Base-by-base conservation (phyloP, 768 basidiomycete species). In the Paxillus involutus region DNA sequence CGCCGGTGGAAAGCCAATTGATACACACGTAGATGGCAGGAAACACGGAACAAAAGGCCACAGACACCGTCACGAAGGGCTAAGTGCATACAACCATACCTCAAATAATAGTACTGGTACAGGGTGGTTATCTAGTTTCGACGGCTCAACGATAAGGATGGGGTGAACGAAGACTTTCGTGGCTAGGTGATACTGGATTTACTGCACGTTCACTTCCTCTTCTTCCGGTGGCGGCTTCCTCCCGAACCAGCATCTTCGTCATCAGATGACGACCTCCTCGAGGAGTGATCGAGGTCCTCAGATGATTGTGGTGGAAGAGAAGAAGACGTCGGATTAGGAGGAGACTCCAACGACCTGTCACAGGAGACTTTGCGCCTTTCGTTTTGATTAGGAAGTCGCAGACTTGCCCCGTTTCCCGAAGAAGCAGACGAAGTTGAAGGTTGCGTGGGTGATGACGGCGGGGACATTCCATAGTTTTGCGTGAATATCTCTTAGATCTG, bases 401-500 rank as follows among this genome's bases (percentile, higher is more conserved):
- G 24, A 10, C 24, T 39, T 24, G 49, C 53, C 3, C 13, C 43
- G 1, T n/a, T 5, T 7, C 21, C 24, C 1, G 24, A 40, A 30
- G 49, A 35, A 6, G 6, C 24, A 8, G 3, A 29, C 0, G 17
- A 1, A 3, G 21, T 42, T 9, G 48, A 3, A 2, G 6, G 16
- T 5, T 35, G 17, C n/a, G n/a, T n/a, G n/a, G n/a, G n/a, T n/a
- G n/a, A n/a, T n/a, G n/a, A n/a, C n/a, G n/a, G n/a, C n/a, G 56
- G 59, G 0, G 61, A 51, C 53, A 59, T 53, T 21, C 66, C 68
- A 48, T 66, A 68, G 19, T 21, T 21, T 21, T 3, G 21, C 66
- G 64, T 16, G 60, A 66, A 9, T 59, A 51, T 26, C 44, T 26
- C 46, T 59, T 70, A 56, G 46, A 59, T n/a, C n/a, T n/a, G n/a